Evolutionary conservation across 2,329 filamentous ascomycete species (phyloP).

Genomic region (Talaromyces rugulosus): DNA sequence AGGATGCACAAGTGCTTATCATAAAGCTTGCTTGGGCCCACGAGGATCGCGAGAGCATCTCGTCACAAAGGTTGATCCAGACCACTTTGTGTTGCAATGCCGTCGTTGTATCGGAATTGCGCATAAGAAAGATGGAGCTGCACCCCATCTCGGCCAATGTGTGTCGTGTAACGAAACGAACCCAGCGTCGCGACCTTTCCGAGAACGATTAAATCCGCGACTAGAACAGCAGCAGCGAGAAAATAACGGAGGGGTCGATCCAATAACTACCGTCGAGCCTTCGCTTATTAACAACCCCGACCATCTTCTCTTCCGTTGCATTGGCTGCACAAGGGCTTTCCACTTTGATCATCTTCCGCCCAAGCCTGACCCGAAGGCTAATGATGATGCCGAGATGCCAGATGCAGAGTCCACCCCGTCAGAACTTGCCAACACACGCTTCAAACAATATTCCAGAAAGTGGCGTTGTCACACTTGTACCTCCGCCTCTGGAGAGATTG

Average conservation of each 20-base stretch:
- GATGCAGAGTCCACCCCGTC: slow-evolving; percentile 10
- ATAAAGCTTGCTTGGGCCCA: slow-evolving; percentile 75
- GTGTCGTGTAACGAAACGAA: slow-evolving; percentile 65
- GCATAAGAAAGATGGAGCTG: slow-evolving; percentile 62
- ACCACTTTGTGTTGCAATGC: slow-evolving; percentile 84
- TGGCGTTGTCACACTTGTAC: slow-evolving; percentile 81
- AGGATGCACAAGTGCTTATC: slow-evolving; percentile 79
- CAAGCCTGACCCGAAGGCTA: slow-evolving; percentile 15
- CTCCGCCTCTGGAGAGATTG: slow-evolving; percentile 62
- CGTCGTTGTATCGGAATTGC: slow-evolving; percentile 71
- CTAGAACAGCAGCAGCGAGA: slow-evolving; percentile 81
- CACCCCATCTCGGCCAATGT: slow-evolving; percentile 69
- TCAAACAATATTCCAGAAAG: slow-evolving; percentile 66
- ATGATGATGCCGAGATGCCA: slow-evolving; percentile 6
- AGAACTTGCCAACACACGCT: slow-evolving; percentile 54
- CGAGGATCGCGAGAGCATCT: slow-evolving; percentile 75
- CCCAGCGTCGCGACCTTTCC: slow-evolving; percentile 68
- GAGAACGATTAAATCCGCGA: slow-evolving; percentile 64
- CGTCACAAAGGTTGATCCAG: slow-evolving; percentile 75
- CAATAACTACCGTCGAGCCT: slow-evolving; percentile 60
- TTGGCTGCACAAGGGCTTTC: slow-evolving; percentile 69
- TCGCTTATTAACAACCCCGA: slow-evolving; percentile 68
- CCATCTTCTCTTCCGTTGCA: slow-evolving; percentile 80
- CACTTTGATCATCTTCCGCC: slow-evolving; percentile 79
- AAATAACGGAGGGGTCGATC: slow-evolving; percentile 75